Evolutionary conservation across 2,329 filamentous ascomycete species (phyloP), one percentile per base, ranked within the genome.

Genomic region (Dothideomycetes sp.): DNA sequence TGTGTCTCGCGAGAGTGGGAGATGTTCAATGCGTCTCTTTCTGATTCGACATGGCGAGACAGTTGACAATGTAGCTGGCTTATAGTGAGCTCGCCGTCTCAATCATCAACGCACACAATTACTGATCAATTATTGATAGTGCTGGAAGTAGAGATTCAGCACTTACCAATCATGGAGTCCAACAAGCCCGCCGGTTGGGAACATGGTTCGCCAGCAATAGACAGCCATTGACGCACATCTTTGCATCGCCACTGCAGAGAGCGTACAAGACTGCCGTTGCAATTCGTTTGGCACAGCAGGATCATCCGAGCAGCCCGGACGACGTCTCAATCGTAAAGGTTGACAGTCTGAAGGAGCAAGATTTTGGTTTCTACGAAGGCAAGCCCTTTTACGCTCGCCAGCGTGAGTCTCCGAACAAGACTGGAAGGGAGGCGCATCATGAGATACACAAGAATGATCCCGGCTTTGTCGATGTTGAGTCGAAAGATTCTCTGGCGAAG

Each of bases 41-140:
- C 71, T 94, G 51, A 77, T 94, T 52, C 79, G 87, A 41, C 87
- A 94, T 68, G 87, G 81, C 54, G 87, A 94, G 65, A 89, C 85
- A 12, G 83, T 93, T 48, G 84, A 94, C 63, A 94, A 94, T 59
- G 81, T 91, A 43, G 81, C 81, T 31, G 74, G 79, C 40, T 62
- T 84, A 44, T 88, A 83, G 81, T 84, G 68, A 52, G 73, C 30
- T 22, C 2, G 11, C 30, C 17, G n/a, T 27, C 17, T 17, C 16
- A 3, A 34, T 33, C 14, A 19, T 2, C 11, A 18, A 10, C n/a
- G n/a, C 15, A 2, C 9, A 8, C 2, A 14, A 9, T 29, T 27
- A 7, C 36, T 33, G 24, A 38, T 32, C 11, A 19, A n/a, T n/a
- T 14, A 3, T 40, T 14, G 4, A 12, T 65, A 81, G 80, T 63